Base-by-base conservation (phyloP, 306 rosid species). In the Quercus ilex region DNA sequence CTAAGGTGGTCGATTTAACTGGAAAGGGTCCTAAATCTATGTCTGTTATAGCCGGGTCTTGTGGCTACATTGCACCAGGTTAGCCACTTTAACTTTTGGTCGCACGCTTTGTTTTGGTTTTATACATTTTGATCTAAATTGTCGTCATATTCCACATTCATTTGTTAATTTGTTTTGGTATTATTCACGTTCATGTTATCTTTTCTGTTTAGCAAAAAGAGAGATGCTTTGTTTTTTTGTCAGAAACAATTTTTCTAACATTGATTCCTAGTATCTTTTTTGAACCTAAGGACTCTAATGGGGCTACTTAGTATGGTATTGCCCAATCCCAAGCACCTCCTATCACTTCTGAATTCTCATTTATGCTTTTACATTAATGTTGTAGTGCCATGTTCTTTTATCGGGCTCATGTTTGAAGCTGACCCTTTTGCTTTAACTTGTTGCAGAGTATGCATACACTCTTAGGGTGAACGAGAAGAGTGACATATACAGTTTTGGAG, bases 41-140 rank as follows among this genome's bases (percentile, higher is more conserved):
- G 97, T 92, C 99, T 0, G 85, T 87, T 74, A 90, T 94, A 23
- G 97, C 97, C 3, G 99, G 99, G 23, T 94, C 99, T 46, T 92
- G 97, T 76, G 99, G 99, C 19, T 94, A 94, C 85, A 94, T 94
- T 60, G 99, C 99, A 65, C 97, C 99, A 86, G 99, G 99, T 94
- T 81, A 65, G 91, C 14, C 23, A 6, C 71, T 6, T 21, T 65
- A 30, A 84, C 72, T 41, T 72, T 58, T 69, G 73, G 30, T 57
- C 18, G 52, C 74, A n/a, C 26, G 73, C 41, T 68, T 74, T 68
- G 4, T 77, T 81, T 26, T 82, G 69, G 35, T 52, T 51, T 46
- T 12, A 12, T 12, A 12, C 28, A 51, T 81, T 52, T 18, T 75
- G 18, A 20, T 65, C 41, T 6, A 15, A 28, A 8, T 2, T 53